Evolutionary conservation across 208 protist species (phyloP).

Genomic region (Wallacemonas sp.): DNA sequence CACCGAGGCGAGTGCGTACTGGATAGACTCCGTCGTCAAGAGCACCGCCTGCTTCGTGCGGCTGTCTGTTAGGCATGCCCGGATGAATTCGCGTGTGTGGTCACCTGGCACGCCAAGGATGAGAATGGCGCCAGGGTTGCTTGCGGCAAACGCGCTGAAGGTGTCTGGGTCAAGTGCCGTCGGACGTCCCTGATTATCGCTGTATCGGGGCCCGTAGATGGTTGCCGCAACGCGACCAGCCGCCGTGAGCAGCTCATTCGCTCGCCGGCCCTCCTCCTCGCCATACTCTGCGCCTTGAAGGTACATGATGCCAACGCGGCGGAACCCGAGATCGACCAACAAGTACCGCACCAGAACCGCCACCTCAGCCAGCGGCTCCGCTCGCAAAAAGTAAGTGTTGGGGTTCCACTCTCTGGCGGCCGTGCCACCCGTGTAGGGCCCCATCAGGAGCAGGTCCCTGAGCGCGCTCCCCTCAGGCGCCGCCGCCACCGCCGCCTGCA

Average conservation of each 20-base stretch:
- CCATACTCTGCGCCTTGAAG: slow-evolving; percentile 29
- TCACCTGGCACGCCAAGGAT: slow-evolving; percentile 20
- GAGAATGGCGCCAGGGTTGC: slow-evolving; percentile 40
- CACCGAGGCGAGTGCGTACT: slow-evolving; percentile 17
- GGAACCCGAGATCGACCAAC: slow-evolving; percentile 18
- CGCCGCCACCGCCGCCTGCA: background rate
- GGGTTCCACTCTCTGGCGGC: slow-evolving; percentile 21
- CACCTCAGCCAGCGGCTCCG: slow-evolving; percentile 35
- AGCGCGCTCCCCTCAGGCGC: background rate
- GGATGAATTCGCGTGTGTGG: slow-evolving; percentile 37
- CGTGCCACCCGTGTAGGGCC: slow-evolving; percentile 16
- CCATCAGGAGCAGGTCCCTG: slow-evolving; percentile 28
- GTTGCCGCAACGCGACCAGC: background rate
- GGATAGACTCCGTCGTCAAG: slow-evolving; percentile 20
- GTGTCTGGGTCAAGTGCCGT: slow-evolving; percentile 15
- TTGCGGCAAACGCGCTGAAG: slow-evolving; percentile 41
- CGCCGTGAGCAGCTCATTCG: slow-evolving; percentile 13
- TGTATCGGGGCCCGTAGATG: slow-evolving; percentile 26
- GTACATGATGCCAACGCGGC: slow-evolving; percentile 56
- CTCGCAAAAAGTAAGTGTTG: slow-evolving; percentile 30
- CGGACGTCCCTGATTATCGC: background rate
- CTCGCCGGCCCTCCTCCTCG: slow-evolving; percentile 18
- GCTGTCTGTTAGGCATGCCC: slow-evolving; percentile 22
- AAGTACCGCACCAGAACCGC: slow-evolving; percentile 28
- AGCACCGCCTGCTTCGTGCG: slow-evolving; percentile 30